Evolutionary conservation across 1,284 basidiomycete genomes (phyloP), one percentile per base, ranked within the genome.

Genomic region (Amylostereum areolatum): DNA sequence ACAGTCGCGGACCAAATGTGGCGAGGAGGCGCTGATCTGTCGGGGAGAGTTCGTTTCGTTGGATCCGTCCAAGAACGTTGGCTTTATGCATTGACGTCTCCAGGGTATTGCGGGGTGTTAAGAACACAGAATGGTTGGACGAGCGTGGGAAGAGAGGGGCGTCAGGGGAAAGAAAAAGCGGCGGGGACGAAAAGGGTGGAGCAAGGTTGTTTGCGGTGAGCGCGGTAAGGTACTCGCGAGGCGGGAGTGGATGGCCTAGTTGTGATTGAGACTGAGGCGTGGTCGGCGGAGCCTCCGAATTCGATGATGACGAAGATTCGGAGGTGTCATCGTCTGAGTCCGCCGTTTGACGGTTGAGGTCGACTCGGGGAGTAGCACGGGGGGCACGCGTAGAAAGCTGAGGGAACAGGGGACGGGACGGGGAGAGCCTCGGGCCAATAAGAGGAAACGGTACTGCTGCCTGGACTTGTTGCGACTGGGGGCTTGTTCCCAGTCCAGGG

Each of bases 101-200:
- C 43, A 82, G 56, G 30, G 74, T 70, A 32, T 71, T 69, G 31
- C 57, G 56, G 37, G 55, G 66, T 29, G 67, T 62, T 48, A 83
- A 68, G n/a, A 59, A 54, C 45, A 59, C 62, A 11, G 65, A 57
- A 28, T 55, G 54, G 58, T 83, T 80, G 54, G 66, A 73, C 30
- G 87, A 89, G 44, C 80, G 80, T 55, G 86, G 86, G 61, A 80
- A 89, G 50, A 75, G 56, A 35, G 73, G 70, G n/a, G 61, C 53
- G 42, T 61, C 61, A 12, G 71, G 59, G 42, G 65, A 61, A 49
- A 77, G 74, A 47, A 75, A 61, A 54, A 80, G 71, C n/a, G 82
- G 81, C 24, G 80, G 72, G 6, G 74, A 68, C 30, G 72, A 71
- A 46, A 66, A 63, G 11, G 64, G 52, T 30, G 58, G 62, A 8